Base-by-base conservation (phyloP, 805 yeast genomes). In the Torulaspora maleeae region DNA sequence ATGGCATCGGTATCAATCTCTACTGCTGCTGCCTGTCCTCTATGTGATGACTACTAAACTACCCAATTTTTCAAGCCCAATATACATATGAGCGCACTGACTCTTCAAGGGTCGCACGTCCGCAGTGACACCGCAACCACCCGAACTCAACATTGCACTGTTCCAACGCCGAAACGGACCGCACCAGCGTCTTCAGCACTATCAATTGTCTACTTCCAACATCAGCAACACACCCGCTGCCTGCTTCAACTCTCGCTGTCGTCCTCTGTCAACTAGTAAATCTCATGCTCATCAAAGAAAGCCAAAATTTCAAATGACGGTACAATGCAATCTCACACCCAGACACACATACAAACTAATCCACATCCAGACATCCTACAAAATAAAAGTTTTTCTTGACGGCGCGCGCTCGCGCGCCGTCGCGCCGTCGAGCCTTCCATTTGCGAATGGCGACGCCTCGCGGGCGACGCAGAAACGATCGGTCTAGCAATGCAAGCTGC, bases 1-100 rank as follows among this genome's bases (percentile, higher is more conserved):
- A 66, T 10, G 75, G 33, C 59, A 53, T 54, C 19, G 27, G 11
- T 11, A 19, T 15, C 27, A 11, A 7, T n/a, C 27, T 19, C n/a
- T 20, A 17, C 17, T 22, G 10, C 25, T 22, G 25, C 25, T 22
- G 25, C 9, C 5, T 22, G 25, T 22, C 25, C 25, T 22, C 25
- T 8, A 22, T 6, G 25, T 8, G 22, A 22, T 22, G 8, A 22
- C 25, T 22, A 22, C 25, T 22, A 8, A 22, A 7, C 7, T 22
- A 15, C 22, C 35, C 35, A 15, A 32, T 16, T 32, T 32, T 32
- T 32, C 35, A 16, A 32, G 8, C 25, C 25, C 17, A 32, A 15
- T 17, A 9, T 5, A 32, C n/a, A 15, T 19, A 32, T 32, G 6
- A 16, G 20, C 35, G 35, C 4, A 32, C n/a, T 32, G 35, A 32